phyloP scores from a whole-genome alignment of 2,329 filamentous ascomycete species.

The Paecilomyces formosus region DNA sequence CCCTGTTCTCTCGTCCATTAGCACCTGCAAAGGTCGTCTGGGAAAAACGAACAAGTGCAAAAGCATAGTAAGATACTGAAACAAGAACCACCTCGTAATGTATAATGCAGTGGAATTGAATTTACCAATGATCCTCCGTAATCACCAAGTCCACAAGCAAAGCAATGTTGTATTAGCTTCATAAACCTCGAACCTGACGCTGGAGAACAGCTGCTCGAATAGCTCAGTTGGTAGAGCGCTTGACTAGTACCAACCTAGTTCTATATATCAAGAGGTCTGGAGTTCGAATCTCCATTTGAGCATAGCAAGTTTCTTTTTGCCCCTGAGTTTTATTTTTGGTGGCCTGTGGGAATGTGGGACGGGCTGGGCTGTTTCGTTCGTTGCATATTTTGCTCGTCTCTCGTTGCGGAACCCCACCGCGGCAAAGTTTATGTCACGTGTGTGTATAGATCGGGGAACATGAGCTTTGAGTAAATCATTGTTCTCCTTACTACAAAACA shows the following conservation, averaged over 20 bases:
- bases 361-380: no score
- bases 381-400: background rate
- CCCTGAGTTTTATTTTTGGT: background rate
- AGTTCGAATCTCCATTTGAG: constrained; percentile 3
- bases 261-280: constrained; percentile 2
- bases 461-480: no score
- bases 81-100: background rate
- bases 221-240: constrained; percentile 3
- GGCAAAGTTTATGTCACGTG: background rate
- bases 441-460: background rate
- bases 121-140: background rate
- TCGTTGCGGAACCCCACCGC: background rate
- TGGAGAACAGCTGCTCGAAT: background rate
- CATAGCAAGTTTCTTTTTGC: background rate
- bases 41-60: background rate
- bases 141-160: background rate
- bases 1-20: constrained; percentile 5
- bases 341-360: background rate
- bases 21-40: constrained; percentile 1
- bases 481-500: no score
- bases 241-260: background rate
- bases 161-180: background rate
- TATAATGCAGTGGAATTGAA: background rate
- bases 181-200: background rate
- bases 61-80: background rate